Evolutionary conservation across 2,329 filamentous ascomycete species (phyloP), one percentile per base, ranked within the genome.

Genomic region (Clathrospora elynae): DNA sequence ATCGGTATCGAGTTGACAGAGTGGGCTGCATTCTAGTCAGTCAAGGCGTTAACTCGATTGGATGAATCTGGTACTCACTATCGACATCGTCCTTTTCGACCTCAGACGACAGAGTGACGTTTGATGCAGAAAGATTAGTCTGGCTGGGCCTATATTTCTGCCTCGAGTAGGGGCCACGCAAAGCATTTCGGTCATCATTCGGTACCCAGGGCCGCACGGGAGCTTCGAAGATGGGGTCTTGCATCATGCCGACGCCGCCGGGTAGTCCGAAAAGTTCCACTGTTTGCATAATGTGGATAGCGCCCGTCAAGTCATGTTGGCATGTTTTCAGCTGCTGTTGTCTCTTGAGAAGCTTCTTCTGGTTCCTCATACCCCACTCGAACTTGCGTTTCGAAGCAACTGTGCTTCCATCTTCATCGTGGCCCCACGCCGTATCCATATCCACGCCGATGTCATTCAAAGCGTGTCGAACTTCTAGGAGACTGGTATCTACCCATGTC

Each of bases 361-460:
- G 64, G 25, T 68, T 57, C 20, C 47, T 49, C 9, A 65, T 19
- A 3, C 60, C 49, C 60, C 63, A 67, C 17, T 65, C 62, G 18
- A 65, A 59, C 41, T 56, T 66, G 10, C 55, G 59, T 44, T 46
- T 61, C 39, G 62, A 50, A 24, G 36, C 48, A 23, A 40, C 48
- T 32, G 52, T 39, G 35, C 56, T 54, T 10, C 52, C 43, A 11
- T 61, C 54, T 43, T 65, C 54, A 33, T 55, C 55, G 28, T 41
- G 48, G 4, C 47, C 49, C 20, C 52, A 55, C 12, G 57, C 55
- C 29, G 53, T 46, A 14, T 66, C 56, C 13, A 68, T 51, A n/a
- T 59, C 60, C 22, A 43, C 42, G 9, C 65, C 65, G 4, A 68
- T 63, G 9, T 64, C 61, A 37, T 63, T 63, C 5, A 68, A 39